A percentile compares a stretch with the other conserved stretches of the same genome.
phyloP scores from a whole-genome alignment of 371 early-diverging fungal genomes.

The Umbelopsis sp. region DNA sequence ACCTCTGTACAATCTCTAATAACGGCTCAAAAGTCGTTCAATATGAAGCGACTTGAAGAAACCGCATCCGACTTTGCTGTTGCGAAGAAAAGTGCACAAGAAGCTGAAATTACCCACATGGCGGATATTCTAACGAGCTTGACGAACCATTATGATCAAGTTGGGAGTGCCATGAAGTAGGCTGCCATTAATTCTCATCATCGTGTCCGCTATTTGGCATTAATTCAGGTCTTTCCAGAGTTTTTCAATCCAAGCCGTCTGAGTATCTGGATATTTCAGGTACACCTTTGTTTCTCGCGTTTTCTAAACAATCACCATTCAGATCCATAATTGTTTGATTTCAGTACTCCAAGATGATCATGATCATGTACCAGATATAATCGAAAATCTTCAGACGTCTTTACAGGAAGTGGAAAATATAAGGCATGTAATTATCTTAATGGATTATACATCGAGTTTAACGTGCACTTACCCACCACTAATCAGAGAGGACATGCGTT shows the following conservation, averaged over 20 bases:
- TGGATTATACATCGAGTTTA: no score
- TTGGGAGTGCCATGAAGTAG: slow-evolving; percentile 49
- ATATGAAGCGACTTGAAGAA: slow-evolving; percentile 34
- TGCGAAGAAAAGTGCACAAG: slow-evolving; percentile 41
- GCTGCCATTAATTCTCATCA: not conserved
- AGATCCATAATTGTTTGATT: not conserved
- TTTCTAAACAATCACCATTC: not conserved
- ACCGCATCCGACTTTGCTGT: slow-evolving; percentile 31
- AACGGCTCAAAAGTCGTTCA: slow-evolving; percentile 28
- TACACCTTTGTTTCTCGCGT: not conserved
- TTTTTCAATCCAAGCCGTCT: slow-evolving; percentile 43
- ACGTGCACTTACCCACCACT: not conserved
- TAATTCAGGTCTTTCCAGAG: slow-evolving; percentile 16
- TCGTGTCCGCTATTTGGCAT: no score
- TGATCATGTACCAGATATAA: slow-evolving; percentile 47
- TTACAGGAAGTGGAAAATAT: slow-evolving; percentile 33
- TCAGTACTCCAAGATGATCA: slow-evolving; percentile 44
- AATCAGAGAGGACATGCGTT: slow-evolving; percentile 41
- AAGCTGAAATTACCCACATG: slow-evolving; percentile 46
- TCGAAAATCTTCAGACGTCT: slow-evolving; percentile 35
- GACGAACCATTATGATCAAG: slow-evolving; percentile 52
- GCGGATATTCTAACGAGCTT: slow-evolving; percentile 52
- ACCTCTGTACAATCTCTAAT: slow-evolving; percentile 32
- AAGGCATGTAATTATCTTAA: no score
- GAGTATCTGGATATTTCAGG: slow-evolving; percentile 42